Evolutionary conservation across 2,329 filamentous ascomycete genomes (phyloP), one percentile per base, ranked within the genome.

Genomic region (Aspergillus unguis): DNA sequence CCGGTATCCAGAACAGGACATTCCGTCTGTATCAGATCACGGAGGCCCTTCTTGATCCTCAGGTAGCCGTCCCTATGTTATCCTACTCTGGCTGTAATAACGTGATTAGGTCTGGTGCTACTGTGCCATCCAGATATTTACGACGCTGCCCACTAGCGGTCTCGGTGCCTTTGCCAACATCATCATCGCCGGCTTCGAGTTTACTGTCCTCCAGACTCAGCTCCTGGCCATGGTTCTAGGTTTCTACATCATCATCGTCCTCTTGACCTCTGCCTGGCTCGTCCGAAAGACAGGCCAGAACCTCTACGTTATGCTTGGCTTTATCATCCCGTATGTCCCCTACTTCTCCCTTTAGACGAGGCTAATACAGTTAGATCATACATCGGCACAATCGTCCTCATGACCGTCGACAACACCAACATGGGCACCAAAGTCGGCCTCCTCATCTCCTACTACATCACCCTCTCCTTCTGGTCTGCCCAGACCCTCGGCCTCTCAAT

Each of bases 401-500:
- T 90, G 80, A 85, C 83, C 0, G 78, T 90, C 6, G 69, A 80
- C 25, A 85, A 85, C 58, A 75, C 77, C 5, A 80, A 75, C 40
- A 75, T 77, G 33, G 69, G 79, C 6, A 84, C 82, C 35, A 80
- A 86, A 68, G 78, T 85, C 28, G 87, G 87, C 5, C 77, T 91
- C 0, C 73, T 90, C 10, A 81, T 90, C 62, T 81, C 79, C 63
- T 91, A 90, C 76, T 91, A 90, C 72, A 85, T 90, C 56, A 85
- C 84, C 0, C 77, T 90, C 17, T 88, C 85, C 4, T 91, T 91
- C 79, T 90, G 86, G 86, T 85, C 86, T 0, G 86, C 85, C 0
- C 82, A 87, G 62, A 86, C 84, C 1, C 74, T 89, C 9, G 76
- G 80, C 6, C 78, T 90, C 60, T 85, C 84, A 10, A 79, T 90